Conservation (phyloP, 2,329 filamentous ascomycete species). For the Bipolaris gigantea region DNA sequence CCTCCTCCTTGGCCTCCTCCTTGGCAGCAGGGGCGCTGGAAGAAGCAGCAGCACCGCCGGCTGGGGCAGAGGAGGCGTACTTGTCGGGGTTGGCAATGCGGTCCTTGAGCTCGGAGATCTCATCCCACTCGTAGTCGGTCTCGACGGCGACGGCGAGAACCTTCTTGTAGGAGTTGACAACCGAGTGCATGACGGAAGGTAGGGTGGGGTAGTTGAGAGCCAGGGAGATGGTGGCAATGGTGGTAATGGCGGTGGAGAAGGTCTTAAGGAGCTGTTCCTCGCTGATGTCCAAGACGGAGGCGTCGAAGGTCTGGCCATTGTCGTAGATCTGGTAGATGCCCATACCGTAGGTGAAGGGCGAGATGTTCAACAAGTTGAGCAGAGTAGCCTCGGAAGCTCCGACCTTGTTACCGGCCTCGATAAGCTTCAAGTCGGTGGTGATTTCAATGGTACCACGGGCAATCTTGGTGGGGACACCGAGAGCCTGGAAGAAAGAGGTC, state of each 20-base stretch:
- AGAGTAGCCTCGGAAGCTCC: constrained; percentile 98
- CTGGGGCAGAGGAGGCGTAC: constrained; percentile 82
- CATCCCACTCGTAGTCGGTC: constrained; percentile 92
- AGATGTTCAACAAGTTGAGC: constrained; percentile 99
- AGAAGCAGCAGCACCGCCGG: constrained; percentile 56
- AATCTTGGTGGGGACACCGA: constrained; percentile 99
- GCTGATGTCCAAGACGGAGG: constrained; percentile 86
- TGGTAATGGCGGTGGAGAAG: constrained; percentile 78
- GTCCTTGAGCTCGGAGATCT: constrained; percentile 98
- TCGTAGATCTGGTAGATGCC: constrained; percentile 96
- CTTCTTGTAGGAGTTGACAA: constrained; percentile 99
- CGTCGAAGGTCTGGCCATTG: constrained; percentile 87
- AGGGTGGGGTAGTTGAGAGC: constrained; percentile 94
- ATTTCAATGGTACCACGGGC: constrained; percentile 99
- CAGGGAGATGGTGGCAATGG: constrained; percentile 89
- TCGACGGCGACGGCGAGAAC: constrained; percentile 82
- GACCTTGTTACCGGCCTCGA: constrained; percentile 91
- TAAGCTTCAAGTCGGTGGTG: constrained; percentile 94
- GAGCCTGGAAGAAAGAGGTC: constrained; percentile 99
- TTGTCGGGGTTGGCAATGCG: constrained; percentile 98
- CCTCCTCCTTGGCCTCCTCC: constrained; percentile 57
- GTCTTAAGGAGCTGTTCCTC: constrained; percentile 90
- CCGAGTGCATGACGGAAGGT: constrained; percentile 91
- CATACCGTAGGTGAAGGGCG: constrained; percentile 80
- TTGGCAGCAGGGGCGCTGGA: constrained; percentile 51